A percentile compares a stretch with the other conserved stretches of the same genome.
phyloP scores from a whole-genome alignment of 2,329 filamentous ascomycete genomes.

The Colletotrichum chlorophyti region DNA sequence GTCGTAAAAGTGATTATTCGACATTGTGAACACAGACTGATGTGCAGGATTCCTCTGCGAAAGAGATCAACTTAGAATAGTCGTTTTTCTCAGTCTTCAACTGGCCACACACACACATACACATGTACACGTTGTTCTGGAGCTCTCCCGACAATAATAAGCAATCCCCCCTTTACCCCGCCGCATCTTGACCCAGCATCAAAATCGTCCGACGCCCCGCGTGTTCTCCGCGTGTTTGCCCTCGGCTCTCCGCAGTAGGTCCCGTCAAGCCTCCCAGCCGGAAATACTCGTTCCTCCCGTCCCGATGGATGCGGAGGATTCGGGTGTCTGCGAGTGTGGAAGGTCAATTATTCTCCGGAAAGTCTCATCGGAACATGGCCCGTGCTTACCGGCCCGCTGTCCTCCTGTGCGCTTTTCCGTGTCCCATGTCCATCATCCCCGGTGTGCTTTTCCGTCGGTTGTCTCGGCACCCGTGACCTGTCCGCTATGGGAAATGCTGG shows the following conservation, averaged over 20 bases:
- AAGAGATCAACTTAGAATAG: background rate
- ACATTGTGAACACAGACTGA: background rate
- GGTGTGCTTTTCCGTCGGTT: slow-evolving; percentile 24
- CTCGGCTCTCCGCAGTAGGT: background rate
- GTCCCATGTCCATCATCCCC: background rate
- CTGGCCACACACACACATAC: too few species aligned
- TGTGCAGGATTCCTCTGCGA: background rate
- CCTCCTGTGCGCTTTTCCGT: slow-evolving; percentile 11
- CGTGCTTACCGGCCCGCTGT: slow-evolving; percentile 1
- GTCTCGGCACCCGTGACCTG: slow-evolving; percentile 13
- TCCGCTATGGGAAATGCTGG: background rate
- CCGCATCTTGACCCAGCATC: background rate
- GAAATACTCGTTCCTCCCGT: background rate
- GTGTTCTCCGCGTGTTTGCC: background rate
- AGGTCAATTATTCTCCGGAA: background rate
- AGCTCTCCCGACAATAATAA: slow-evolving; percentile 7
- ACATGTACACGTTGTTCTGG: background rate
- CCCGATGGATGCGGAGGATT: background rate
- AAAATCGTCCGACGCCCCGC: slow-evolving; percentile 5
- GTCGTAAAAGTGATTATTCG: slow-evolving; percentile 23
- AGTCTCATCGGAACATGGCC: background rate
- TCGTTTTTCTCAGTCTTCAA: background rate
- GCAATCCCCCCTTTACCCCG: background rate
- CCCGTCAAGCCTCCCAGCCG: background rate
- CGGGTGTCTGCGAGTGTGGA: background rate